These are phyloP conservation scores for Curvularia sp. DNA, from an alignment of 2,329 filamentous ascomycete genomes.

Conservation along the genomic window DNA sequence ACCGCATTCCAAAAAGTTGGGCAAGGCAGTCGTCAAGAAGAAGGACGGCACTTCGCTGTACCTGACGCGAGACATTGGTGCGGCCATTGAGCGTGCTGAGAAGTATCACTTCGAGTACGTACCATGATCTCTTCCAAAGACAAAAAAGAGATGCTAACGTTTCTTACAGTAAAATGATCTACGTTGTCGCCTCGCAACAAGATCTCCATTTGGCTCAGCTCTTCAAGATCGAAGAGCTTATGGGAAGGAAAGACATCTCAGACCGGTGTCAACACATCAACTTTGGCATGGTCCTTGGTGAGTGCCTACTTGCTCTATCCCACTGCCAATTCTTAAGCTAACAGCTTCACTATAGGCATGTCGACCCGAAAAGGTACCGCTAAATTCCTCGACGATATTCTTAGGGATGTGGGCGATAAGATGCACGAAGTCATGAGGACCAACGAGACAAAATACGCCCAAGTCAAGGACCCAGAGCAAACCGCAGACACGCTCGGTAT, in stretches of 20 bases:
- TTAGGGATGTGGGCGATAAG: conserved; percentile 75
- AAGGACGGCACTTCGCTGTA: conserved; percentile 73
- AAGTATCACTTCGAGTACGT: conserved; percentile 65
- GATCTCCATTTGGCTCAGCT: conserved; percentile 70
- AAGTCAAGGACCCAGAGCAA: conserved; percentile 81
- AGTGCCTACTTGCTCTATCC: neutral
- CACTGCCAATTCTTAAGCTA: neutral
- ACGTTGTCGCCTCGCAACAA: conserved; percentile 70
- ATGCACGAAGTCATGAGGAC: conserved; percentile 98
- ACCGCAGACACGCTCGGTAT: conserved; percentile 91
- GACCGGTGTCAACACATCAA: conserved; percentile 68
- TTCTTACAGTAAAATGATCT: conserved; percentile 64
- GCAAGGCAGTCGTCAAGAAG: conserved; percentile 70
- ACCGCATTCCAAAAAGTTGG: conserved; percentile 73
- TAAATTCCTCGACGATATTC: conserved; percentile 58
- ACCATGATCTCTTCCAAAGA: neutral
- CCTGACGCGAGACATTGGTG: conserved; percentile 73
- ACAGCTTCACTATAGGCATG: conserved; percentile 53
- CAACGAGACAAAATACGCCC: conserved; percentile 88
- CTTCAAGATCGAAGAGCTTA: conserved; percentile 69
- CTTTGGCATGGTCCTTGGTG: conserved; percentile 70
- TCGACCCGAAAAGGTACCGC: conserved; percentile 69
- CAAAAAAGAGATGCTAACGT: neutral
- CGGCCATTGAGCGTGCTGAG: conserved; percentile 68
- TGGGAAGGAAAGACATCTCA: conserved; percentile 67